Evolutionary conservation across 305 asterid genomes (phyloP).

Genomic region (Plantago coronopus): DNA sequence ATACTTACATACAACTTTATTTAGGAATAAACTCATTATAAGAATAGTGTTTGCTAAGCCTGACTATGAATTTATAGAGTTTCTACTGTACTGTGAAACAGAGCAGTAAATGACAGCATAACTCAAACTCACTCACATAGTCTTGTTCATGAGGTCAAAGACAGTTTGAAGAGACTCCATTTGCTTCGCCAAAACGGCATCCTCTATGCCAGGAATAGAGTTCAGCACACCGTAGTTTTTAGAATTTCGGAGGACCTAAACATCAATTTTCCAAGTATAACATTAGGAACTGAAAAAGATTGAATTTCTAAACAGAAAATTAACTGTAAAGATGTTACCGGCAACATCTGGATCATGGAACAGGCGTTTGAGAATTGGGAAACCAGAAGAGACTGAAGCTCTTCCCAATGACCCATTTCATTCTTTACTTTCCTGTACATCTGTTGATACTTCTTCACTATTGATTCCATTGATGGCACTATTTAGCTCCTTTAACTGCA

Average conservation of each 20-base stretch:
- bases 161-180: slow-evolving; percentile 59
- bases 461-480: slow-evolving; percentile 48
- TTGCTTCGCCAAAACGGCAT: slow-evolving; percentile 58
- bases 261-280: neutral
- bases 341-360: slow-evolving; percentile 66
- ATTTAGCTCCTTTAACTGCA: too few relatives aligned
- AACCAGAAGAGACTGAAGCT: slow-evolving; percentile 52
- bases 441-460: slow-evolving; percentile 61
- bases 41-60: too few relatives aligned
- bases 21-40: too few relatives aligned
- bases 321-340: slow-evolving; percentile 31
- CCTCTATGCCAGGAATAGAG: slow-evolving; percentile 52
- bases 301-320: neutral
- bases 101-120: neutral
- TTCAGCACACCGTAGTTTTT: slow-evolving; percentile 51
- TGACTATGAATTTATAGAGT: too few relatives aligned
- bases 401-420: slow-evolving; percentile 65
- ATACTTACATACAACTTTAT: too few relatives aligned
- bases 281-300: neutral
- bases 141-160: slow-evolving; percentile 47
- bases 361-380: slow-evolving; percentile 60
- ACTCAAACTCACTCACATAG: slow-evolving; percentile 29
- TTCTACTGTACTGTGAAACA: neutral
- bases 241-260: slow-evolving; percentile 47
- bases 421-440: slow-evolving; percentile 56